Conservation (phyloP, 352 stramenopile genomes). For the Halophytophthora polymorphica region DNA sequence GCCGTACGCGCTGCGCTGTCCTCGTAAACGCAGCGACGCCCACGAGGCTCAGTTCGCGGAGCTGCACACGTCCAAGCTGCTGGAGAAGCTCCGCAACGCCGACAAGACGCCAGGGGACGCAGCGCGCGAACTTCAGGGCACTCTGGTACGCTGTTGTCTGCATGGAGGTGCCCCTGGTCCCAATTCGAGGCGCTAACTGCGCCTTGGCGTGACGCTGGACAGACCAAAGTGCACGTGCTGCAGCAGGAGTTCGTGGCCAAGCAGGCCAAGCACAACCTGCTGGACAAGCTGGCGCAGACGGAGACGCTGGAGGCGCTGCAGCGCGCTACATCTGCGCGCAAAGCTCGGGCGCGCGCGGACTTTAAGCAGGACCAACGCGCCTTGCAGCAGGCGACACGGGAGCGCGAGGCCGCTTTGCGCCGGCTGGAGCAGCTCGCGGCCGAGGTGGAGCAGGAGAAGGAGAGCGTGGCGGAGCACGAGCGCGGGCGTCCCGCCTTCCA, state of each 20-base stretch:
- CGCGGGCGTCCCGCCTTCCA: conserved; percentile 34
- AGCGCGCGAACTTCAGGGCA: conserved; percentile 22
- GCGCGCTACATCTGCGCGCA: conserved; percentile 15
- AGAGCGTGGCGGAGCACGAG: conserved; percentile 43
- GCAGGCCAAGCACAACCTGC: conserved; percentile 67
- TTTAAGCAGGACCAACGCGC: conserved; percentile 43
- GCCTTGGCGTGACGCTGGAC: background rate
- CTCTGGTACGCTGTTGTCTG: conserved; percentile 17
- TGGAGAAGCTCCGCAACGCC: conserved; percentile 19
- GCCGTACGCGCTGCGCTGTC: background rate
- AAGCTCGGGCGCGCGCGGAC: conserved; percentile 21
- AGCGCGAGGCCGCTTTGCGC: conserved; percentile 35
- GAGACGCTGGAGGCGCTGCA: conserved; percentile 43
- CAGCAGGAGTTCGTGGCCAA: conserved; percentile 57
- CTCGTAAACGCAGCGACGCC: conserved; percentile 9
- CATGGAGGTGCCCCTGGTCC: too few species aligned
- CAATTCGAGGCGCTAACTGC: too few species aligned
- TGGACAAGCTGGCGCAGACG: conserved; percentile 72
- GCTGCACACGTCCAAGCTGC: conserved; percentile 44
- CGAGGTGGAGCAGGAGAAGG: conserved; percentile 52
- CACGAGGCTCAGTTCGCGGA: conserved; percentile 30
- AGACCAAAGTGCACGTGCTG: conserved; percentile 41
- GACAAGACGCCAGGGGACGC: conserved; percentile 22
- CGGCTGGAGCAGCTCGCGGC: conserved; percentile 39
- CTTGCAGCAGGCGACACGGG: conserved; percentile 38